Conservation (phyloP, 306 rosid species). For the Gastrolobium bilobum region DNA sequence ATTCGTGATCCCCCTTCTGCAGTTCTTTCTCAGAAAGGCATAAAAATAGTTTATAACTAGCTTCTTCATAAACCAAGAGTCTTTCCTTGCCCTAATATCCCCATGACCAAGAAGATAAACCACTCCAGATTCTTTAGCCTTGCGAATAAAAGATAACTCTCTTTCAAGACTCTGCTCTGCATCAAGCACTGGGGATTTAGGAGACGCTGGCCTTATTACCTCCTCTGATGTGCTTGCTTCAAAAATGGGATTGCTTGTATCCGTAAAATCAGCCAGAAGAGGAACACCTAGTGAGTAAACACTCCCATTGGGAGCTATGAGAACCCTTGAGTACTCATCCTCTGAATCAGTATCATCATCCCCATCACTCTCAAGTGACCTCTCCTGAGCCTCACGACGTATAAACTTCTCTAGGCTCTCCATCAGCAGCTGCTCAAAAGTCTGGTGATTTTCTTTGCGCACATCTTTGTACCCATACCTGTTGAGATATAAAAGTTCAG, state of each 20-base stretch:
- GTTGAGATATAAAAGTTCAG: constrained; percentile 36
- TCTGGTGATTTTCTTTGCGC: constrained; percentile 92
- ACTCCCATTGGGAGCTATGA: constrained; percentile 91
- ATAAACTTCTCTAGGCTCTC: constrained; percentile 97
- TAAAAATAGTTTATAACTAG: constrained; percentile 88
- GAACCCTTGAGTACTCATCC: constrained; percentile 72
- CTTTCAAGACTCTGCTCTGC: constrained; percentile 91
- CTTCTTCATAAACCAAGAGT: constrained; percentile 94
- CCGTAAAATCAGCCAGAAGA: constrained; percentile 71
- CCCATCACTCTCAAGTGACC: constrained; percentile 92
- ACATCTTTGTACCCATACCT: constrained; percentile 97
- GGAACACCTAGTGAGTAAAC: constrained; percentile 90
- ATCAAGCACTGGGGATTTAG: constrained; percentile 64
- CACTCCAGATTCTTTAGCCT: constrained; percentile 92
- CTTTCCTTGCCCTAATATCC: constrained; percentile 91
- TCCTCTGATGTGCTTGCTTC: constrained; percentile 80
- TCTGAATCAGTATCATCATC: constrained; percentile 77
- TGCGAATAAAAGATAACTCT: constrained; percentile 85
- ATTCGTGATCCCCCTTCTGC: constrained; percentile 87
- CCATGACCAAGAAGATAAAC: constrained; percentile 98
- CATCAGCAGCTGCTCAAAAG: constrained; percentile 87
- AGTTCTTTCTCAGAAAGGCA: constrained; percentile 86
- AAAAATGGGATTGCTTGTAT: constrained; percentile 49
- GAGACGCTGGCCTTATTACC: constrained; percentile 45
- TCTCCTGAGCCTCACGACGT: constrained; percentile 94